Percentiles rank a stretch among this genome's conserved stretches.
These are phyloP conservation scores for Reutealis trisperma DNA, from an alignment of 345 rosid genomes.

Conservation along the genomic window DNA sequence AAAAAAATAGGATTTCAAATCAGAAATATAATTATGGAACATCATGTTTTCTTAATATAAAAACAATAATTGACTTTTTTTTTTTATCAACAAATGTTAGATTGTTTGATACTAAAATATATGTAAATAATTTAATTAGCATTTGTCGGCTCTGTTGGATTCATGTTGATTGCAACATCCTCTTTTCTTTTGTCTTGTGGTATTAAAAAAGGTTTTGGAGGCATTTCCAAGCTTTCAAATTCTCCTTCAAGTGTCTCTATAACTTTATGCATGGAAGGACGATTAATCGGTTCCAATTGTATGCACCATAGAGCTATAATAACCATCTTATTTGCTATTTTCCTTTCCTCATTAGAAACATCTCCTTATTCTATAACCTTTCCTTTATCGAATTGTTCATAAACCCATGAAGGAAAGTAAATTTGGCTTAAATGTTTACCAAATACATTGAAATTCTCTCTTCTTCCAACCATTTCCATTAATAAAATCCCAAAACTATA, in stretches of 20 bases:
- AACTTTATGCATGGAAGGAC: conserved; percentile 1
- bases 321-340: not conserved
- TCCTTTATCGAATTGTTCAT: not conserved
- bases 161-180: not conserved
- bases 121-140: too few species aligned
- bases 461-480: too few species aligned
- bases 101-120: too few species aligned
- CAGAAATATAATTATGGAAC: too few species aligned
- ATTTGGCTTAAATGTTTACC: not conserved
- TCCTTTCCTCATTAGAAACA: not conserved
- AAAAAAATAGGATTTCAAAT: too few species aligned
- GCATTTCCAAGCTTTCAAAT: not conserved
- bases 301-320: not conserved
- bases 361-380: not conserved
- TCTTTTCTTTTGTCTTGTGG: not conserved
- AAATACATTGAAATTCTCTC: not conserved
- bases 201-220: not conserved
- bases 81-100: too few species aligned
- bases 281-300: not conserved
- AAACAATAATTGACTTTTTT: too few species aligned
- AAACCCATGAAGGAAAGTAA: not conserved
- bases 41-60: too few species aligned
- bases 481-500: too few species aligned
- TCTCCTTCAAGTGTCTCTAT: not conserved
- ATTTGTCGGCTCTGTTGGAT: not conserved